Conservation (phyloP, 2,329 filamentous ascomycete genomes). For the Monosporascus sp. region DNA sequence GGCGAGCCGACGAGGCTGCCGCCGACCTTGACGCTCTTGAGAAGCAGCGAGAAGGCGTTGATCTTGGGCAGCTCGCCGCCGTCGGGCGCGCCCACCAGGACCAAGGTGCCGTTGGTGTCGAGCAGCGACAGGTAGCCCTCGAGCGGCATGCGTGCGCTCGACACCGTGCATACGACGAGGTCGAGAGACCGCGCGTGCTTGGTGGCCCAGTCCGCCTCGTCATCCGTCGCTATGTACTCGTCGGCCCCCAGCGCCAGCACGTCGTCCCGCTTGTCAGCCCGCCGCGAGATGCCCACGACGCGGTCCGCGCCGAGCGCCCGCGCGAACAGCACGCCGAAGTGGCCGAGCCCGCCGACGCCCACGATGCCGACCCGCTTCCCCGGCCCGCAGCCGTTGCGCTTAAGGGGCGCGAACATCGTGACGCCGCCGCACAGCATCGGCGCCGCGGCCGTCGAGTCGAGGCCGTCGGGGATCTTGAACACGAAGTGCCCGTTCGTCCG, state of each 20-base stretch:
- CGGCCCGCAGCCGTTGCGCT: constrained; percentile 58
- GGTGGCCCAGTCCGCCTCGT: constrained; percentile 51
- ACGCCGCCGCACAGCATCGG: constrained; percentile 69
- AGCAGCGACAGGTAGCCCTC: constrained; percentile 57
- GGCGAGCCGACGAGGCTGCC: constrained; percentile 48
- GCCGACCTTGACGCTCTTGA: constrained; percentile 46
- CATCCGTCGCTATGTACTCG: constrained; percentile 37
- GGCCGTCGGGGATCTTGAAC: constrained; percentile 38
- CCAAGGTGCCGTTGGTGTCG: constrained; percentile 53
- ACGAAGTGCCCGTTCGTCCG: constrained; percentile 39
- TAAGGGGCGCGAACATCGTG: constrained; percentile 60
- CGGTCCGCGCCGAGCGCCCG: constrained; percentile 60
- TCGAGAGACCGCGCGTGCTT: constrained; percentile 49
- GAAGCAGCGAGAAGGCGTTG: constrained; percentile 52
- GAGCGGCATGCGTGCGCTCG: constrained; percentile 51
- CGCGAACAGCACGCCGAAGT: constrained; percentile 64
- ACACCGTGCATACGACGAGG: constrained; percentile 56
- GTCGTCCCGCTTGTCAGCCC: constrained; percentile 47
- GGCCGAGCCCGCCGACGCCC: constrained; percentile 63
- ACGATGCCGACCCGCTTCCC: constrained; percentile 65
- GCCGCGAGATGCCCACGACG: constrained; percentile 55
- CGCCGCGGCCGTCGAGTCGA: constrained; percentile 38
- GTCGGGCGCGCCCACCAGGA: constrained; percentile 65
- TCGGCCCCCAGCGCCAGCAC: constrained; percentile 53
- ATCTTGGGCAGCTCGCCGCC: constrained; percentile 40